These are phyloP conservation scores for Lasiodiplodia hormozganensis DNA, from an alignment of 2,329 filamentous ascomycete species.

Conservation along the genomic window DNA sequence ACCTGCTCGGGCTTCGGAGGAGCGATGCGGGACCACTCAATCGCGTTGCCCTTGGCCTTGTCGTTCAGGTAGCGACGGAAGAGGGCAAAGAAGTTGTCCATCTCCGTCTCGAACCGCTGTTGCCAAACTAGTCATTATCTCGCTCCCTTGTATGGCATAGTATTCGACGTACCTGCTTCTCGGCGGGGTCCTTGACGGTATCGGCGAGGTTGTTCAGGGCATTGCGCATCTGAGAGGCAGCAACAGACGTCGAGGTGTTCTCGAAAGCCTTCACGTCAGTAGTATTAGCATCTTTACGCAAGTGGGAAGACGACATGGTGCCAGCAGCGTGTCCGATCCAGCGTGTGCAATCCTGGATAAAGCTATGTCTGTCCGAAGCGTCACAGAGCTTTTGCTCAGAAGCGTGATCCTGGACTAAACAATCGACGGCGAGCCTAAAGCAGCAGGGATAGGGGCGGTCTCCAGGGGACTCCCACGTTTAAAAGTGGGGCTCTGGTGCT, in stretches of 20 bases:
- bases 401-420: slow-evolving; percentile 2
- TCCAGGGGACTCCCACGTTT: slow-evolving; percentile 29
- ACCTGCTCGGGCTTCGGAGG: slow-evolving; percentile 94
- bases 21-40: slow-evolving; percentile 95
- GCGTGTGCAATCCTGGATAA: not conserved
- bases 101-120: slow-evolving; percentile 95
- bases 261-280: slow-evolving; percentile 79
- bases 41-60: slow-evolving; percentile 96
- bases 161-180: slow-evolving; percentile 72
- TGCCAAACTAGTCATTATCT: slow-evolving; percentile 29
- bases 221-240: slow-evolving; percentile 99
- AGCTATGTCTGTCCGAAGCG: not conserved
- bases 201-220: slow-evolving; percentile 90
- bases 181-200: slow-evolving; percentile 78
- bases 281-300: slow-evolving; percentile 21
- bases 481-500: slow-evolving; percentile 26
- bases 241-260: slow-evolving; percentile 98
- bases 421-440: slow-evolving; percentile 11
- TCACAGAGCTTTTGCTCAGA: not conserved
- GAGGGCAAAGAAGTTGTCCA: slow-evolving; percentile 99
- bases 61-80: slow-evolving; percentile 99
- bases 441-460: slow-evolving; percentile 24
- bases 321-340: slow-evolving; percentile 24
- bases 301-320: slow-evolving; percentile 8
- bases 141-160: slow-evolving; percentile 10